A percentile compares a stretch with the other conserved stretches of the same genome.
phyloP scores from a whole-genome alignment of 2,329 filamentous ascomycete genomes.

The Penicillium sp. region DNA sequence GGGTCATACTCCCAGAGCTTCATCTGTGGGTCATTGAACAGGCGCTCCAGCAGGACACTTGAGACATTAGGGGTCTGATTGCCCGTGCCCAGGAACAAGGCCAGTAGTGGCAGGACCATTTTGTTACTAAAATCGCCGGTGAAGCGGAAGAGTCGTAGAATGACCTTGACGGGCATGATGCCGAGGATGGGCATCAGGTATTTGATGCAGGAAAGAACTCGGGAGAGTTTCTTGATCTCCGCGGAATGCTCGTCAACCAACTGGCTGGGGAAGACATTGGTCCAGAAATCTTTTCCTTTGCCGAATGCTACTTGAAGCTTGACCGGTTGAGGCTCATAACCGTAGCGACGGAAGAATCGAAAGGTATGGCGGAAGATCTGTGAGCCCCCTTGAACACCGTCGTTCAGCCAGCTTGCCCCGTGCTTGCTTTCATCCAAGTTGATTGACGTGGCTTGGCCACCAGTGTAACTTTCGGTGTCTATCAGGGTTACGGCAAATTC shows the following conservation, averaged over 20 bases:
- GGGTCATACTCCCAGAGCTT: conserved; percentile 62
- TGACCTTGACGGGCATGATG: conserved; percentile 61
- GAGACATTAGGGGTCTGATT: conserved; percentile 74
- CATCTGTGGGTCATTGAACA: conserved; percentile 62
- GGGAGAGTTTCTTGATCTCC: conserved; percentile 58
- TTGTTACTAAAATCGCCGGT: conserved; percentile 70
- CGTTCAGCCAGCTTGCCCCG: conserved; percentile 62
- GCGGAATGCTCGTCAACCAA: conserved; percentile 57
- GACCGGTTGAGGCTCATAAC: conserved; percentile 59
- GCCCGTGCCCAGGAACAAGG: conserved; percentile 72
- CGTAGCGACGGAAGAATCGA: conserved; percentile 61
- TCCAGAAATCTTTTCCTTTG: conserved; percentile 63
- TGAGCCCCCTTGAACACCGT: conserved; percentile 63
- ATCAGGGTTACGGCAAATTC: conserved; percentile 68
- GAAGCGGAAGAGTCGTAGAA: conserved; percentile 70
- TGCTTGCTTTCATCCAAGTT: conserved; percentile 57
- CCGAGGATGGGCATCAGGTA: conserved; percentile 59
- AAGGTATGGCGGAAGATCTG: conserved; percentile 65
- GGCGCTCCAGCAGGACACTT: conserved; percentile 64
- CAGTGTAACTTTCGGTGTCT: conserved; percentile 60
- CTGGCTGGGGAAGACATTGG: conserved; percentile 61
- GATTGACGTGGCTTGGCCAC: conserved; percentile 63
- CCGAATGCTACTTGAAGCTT: conserved; percentile 63
- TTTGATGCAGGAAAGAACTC: conserved; percentile 58
- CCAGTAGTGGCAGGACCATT: conserved; percentile 71